A percentile compares a stretch with the other conserved stretches of the same genome.
These are phyloP conservation scores for Penicillium arizonense DNA, from an alignment of 495 filamentous ascomycete genomes.

Conservation along the genomic window DNA sequence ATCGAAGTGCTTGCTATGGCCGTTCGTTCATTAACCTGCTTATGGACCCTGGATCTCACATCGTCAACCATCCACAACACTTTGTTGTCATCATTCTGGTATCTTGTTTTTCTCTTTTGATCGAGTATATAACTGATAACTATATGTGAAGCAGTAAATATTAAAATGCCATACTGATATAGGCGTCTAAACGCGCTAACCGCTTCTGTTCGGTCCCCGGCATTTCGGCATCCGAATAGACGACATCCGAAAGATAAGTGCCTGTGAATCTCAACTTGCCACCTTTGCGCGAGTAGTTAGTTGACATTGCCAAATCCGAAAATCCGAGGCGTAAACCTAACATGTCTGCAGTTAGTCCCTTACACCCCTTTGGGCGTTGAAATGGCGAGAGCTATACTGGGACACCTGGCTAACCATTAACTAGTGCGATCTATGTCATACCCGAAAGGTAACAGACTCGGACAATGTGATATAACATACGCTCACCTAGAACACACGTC, in stretches of 20 bases:
- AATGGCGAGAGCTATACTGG: neutral
- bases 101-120: too few relatives aligned
- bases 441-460: constrained; percentile 20
- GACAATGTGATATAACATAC: neutral
- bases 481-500: neutral
- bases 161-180: too few relatives aligned
- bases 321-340: neutral
- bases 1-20: too few relatives aligned
- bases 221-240: constrained; percentile 16
- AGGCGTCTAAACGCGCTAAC: neutral
- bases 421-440: constrained; percentile 30
- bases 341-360: constrained; percentile 21
- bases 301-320: neutral
- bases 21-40: too few relatives aligned
- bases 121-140: too few relatives aligned
- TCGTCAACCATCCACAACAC: too few relatives aligned
- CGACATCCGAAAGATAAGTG: neutral
- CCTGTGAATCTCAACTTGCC: neutral
- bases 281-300: neutral
- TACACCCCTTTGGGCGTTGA: neutral
- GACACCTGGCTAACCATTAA: neutral
- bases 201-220: constrained; percentile 11
- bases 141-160: too few relatives aligned
- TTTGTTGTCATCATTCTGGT: too few relatives aligned
- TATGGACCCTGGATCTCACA: too few relatives aligned